Percentiles rank a stretch among this genome's conserved stretches.
Evolutionary conservation across 2,329 filamentous ascomycete genomes (phyloP).

Genomic region (Rutstroemia sp.): DNA sequence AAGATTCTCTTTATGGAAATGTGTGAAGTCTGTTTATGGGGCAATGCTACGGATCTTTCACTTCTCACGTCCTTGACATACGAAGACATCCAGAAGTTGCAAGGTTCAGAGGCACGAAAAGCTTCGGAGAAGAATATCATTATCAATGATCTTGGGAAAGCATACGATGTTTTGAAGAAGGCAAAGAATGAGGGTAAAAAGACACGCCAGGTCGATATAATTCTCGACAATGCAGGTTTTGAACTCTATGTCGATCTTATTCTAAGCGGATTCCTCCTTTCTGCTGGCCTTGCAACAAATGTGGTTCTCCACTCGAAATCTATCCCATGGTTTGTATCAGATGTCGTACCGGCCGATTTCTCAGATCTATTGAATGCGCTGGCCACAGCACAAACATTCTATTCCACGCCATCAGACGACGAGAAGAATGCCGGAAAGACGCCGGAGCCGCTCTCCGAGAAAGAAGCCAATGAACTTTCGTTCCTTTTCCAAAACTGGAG

Average conservation of each 20-base stretch:
- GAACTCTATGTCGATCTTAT: slow-evolving; percentile 95
- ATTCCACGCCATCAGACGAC: slow-evolving; percentile 66
- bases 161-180: slow-evolving; percentile 61
- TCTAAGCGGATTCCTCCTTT: slow-evolving; percentile 81
- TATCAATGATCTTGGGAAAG: slow-evolving; percentile 70
- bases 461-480: slow-evolving; percentile 58
- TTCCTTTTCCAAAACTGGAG: slow-evolving; percentile 83
- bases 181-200: slow-evolving; percentile 56
- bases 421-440: slow-evolving; percentile 48
- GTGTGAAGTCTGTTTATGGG: slow-evolving; percentile 95
- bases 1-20: slow-evolving; percentile 81
- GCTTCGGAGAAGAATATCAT: slow-evolving; percentile 86
- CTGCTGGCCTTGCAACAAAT: slow-evolving; percentile 75
- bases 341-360: slow-evolving; percentile 85
- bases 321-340: slow-evolving; percentile 97
- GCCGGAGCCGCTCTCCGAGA: slow-evolving; percentile 55
- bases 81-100: slow-evolving; percentile 94
- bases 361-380: slow-evolving; percentile 72
- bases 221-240: slow-evolving; percentile 95
- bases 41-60: slow-evolving; percentile 90
- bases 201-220: slow-evolving; percentile 80
- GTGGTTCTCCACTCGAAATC: slow-evolving; percentile 89
- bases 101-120: slow-evolving; percentile 82
- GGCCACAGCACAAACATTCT: slow-evolving; percentile 71
- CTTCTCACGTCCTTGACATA: slow-evolving; percentile 85